Conservation (phyloP, 768 basidiomycete genomes). For the Suillus subaureus region DNA sequence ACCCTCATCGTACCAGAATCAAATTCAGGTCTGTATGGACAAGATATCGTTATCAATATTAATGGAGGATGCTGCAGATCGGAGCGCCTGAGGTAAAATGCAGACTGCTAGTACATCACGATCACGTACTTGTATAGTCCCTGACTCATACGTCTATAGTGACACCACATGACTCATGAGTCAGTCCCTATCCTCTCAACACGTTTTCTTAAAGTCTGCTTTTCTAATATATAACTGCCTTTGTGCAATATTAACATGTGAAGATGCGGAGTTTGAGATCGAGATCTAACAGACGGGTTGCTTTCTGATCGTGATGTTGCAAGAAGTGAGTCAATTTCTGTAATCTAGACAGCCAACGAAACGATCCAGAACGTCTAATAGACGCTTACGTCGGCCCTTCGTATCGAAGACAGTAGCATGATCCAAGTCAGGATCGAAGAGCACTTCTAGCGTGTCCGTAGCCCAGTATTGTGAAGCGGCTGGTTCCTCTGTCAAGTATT, state of each 20-base stretch:
- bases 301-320: neutral
- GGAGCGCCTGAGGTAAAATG: neutral
- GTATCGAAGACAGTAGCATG: slow-evolving; percentile 45
- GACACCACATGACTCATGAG: neutral
- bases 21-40: neutral
- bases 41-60: neutral
- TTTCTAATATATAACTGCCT: neutral
- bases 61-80: neutral
- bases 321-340: slow-evolving; percentile 8
- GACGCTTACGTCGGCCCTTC: slow-evolving; percentile 22
- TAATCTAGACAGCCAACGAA: slow-evolving; percentile 25
- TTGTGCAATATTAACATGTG: neutral
- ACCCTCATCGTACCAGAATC: neutral
- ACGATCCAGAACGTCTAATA: slow-evolving; percentile 34
- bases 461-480: slow-evolving; percentile 27
- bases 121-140: neutral
- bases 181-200: slow-evolving; percentile 1
- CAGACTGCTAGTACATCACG: neutral
- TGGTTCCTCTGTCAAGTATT: slow-evolving; percentile 41
- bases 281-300: neutral
- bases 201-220: neutral
- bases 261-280: slow-evolving; percentile 3
- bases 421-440: slow-evolving; percentile 41
- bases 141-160: neutral
- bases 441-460: slow-evolving; percentile 37